Percentiles rank a stretch among this genome's conserved stretches.
Evolutionary conservation across 2,329 filamentous ascomycete genomes (phyloP).

Genomic region (Pyrenophora graminea): DNA sequence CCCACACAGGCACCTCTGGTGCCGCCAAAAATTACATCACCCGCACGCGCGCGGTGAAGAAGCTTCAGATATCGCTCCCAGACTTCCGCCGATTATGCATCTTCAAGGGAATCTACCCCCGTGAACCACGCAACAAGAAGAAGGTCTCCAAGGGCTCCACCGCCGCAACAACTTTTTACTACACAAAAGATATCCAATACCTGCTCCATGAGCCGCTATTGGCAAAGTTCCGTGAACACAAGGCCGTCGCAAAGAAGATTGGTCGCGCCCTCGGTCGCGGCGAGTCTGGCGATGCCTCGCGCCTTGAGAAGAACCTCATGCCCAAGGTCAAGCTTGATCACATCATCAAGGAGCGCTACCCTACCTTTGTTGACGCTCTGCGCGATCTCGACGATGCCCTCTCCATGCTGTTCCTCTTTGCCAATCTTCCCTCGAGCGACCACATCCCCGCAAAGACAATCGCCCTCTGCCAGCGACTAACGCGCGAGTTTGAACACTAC

Average conservation of each 20-base stretch:
- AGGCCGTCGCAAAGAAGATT: conserved; percentile 97
- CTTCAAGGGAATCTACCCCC: conserved; percentile 98
- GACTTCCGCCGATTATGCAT: conserved; percentile 99
- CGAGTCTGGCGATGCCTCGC: conserved; percentile 84
- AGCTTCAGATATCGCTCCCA: conserved; percentile 93
- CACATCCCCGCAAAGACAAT: conserved; percentile 95
- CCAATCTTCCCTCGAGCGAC: conserved; percentile 87
- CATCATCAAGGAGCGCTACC: conserved; percentile 96
- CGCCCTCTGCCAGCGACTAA: conserved; percentile 88
- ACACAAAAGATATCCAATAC: conserved; percentile 96
- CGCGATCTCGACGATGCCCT: conserved; percentile 95
- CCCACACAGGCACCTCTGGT: conserved; percentile 70
- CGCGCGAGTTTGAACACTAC: conserved; percentile 97
- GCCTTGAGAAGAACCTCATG: conserved; percentile 88
- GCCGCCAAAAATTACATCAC: conserved; percentile 99
- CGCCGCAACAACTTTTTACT: conserved; percentile 87
- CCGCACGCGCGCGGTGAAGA: conserved; percentile 93
- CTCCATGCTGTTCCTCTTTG: conserved; percentile 96
- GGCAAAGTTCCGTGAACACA: conserved; percentile 94
- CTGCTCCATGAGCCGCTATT: conserved; percentile 94
- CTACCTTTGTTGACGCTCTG: conserved; percentile 91
- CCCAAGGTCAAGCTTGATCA: conserved; percentile 92
- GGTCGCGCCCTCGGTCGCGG: conserved; percentile 87
- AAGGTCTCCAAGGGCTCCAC: conserved; percentile 92
- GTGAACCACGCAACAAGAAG: conserved; percentile 95